Evolutionary conservation across 2,329 filamentous ascomycete species (phyloP).

Genomic region (Colletotrichum shisoi): DNA sequence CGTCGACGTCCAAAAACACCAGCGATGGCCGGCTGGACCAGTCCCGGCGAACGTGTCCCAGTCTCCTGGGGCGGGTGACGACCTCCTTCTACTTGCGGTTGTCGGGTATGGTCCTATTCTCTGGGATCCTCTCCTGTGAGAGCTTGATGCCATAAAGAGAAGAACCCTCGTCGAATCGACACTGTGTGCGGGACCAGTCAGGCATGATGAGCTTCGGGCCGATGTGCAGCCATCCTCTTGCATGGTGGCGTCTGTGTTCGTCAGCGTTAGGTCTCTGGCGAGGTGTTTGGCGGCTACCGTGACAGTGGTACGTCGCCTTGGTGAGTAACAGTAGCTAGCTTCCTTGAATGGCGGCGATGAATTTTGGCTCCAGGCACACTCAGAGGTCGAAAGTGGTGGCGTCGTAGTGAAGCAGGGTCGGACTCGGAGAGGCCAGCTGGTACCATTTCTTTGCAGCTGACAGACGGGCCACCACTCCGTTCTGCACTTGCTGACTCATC

Average conservation of each 20-base stretch:
- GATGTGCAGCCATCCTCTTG: neutral
- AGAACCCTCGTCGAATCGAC: neutral
- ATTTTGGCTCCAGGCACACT: neutral
- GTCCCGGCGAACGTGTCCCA: neutral
- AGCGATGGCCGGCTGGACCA: neutral
- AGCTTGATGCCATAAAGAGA: neutral
- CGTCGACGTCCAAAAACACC: neutral
- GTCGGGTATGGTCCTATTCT: neutral
- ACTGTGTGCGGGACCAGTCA: neutral
- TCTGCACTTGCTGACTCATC: constrained; percentile 3
- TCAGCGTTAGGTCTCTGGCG: neutral
- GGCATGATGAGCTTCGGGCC: neutral
- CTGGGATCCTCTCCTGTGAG: neutral
- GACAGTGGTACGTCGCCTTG: neutral
- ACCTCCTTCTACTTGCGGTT: neutral
- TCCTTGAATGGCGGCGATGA: too few relatives aligned
- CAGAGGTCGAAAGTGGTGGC: neutral
- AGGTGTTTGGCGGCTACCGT: neutral
- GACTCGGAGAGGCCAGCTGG: neutral
- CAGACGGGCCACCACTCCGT: neutral
- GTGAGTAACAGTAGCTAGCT: neutral
- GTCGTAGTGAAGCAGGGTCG: too few relatives aligned
- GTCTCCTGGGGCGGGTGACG: neutral
- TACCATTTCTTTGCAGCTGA: neutral
- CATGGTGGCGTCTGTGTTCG: neutral